Evolutionary conservation across 1,284 basidiomycete species (phyloP).

Genomic region (Porogramme epimiltina): DNA sequence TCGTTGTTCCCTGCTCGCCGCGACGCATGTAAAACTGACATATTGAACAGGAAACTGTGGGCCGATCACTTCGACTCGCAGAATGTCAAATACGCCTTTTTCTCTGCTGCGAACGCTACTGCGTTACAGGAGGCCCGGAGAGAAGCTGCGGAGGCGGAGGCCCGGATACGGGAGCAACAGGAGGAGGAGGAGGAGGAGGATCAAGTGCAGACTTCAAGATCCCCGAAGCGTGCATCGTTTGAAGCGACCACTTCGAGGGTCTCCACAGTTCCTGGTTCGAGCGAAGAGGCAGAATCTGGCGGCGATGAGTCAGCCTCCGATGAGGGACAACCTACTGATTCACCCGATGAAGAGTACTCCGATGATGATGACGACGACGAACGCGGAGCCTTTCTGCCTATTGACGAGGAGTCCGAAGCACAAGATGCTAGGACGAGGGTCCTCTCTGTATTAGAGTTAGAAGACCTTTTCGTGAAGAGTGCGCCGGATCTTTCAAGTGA

Average conservation of each 20-base stretch:
- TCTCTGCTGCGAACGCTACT: conserved; percentile 90
- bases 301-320: too few relatives aligned
- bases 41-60: conserved; percentile 64
- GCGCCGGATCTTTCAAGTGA: conserved; percentile 80
- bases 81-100: conserved; percentile 89
- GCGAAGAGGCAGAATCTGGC: conserved; percentile 26
- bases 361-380: conserved; percentile 20
- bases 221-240: too few relatives aligned
- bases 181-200: too few relatives aligned
- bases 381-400: conserved; percentile 35
- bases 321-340: conserved; percentile 15
- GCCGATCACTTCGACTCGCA: conserved; percentile 92
- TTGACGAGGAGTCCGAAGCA: conserved; percentile 50
- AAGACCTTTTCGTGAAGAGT: conserved; percentile 78
- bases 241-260: too few relatives aligned
- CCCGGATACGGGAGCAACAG: conserved; percentile 26
- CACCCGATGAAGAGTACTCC: conserved; percentile 14
- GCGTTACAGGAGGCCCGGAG: conserved; percentile 78
- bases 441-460: conserved; percentile 87
- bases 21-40: too few relatives aligned
- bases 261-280: too few relatives aligned
- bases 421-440: conserved; percentile 78
- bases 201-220: too few relatives aligned
- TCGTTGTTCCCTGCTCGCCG: background rate
- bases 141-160: conserved; percentile 48